These are phyloP conservation scores for Aspergillus hortae DNA, from an alignment of 2,329 filamentous ascomycete species.

Conservation along the genomic window DNA sequence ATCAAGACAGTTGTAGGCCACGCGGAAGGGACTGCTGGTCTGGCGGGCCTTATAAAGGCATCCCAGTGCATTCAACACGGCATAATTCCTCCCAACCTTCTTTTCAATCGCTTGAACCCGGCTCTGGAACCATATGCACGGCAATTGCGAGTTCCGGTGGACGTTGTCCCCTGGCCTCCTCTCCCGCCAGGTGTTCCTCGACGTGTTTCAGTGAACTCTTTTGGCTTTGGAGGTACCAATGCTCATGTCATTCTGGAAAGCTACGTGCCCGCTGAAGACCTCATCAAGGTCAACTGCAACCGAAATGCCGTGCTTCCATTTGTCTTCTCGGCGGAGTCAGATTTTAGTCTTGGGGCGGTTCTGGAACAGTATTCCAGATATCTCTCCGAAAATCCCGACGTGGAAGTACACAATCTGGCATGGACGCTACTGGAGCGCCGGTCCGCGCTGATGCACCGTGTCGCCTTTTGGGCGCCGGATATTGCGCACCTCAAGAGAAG, in stretches of 20 bases:
- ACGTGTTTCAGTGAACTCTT: constrained; percentile 46
- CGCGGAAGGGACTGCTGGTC: constrained; percentile 30
- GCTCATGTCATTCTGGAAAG: constrained; percentile 39
- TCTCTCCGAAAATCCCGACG: background rate
- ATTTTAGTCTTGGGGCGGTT: background rate
- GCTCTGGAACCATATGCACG: constrained; percentile 19
- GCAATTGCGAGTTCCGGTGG: constrained; percentile 20
- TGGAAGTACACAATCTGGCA: background rate
- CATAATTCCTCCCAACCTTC: constrained; percentile 27
- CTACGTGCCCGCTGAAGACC: background rate
- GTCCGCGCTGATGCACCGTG: background rate
- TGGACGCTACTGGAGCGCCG: background rate
- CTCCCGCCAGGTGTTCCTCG: constrained; percentile 16
- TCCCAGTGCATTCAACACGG: constrained; percentile 40
- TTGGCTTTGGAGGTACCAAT: constrained; percentile 41
- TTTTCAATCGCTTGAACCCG: constrained; percentile 26
- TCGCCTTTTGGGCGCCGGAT: background rate
- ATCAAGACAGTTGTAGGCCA: constrained; percentile 35
- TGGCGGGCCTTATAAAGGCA: constrained; percentile 32
- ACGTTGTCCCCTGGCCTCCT: constrained; percentile 20
- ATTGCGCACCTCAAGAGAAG: background rate
- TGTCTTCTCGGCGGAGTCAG: background rate
- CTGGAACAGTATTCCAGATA: constrained; percentile 6
- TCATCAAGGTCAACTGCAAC: background rate
- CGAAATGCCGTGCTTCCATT: background rate